Conservation (phyloP, 805 yeast species). For the Metschnikowia lochheadii region DNA sequence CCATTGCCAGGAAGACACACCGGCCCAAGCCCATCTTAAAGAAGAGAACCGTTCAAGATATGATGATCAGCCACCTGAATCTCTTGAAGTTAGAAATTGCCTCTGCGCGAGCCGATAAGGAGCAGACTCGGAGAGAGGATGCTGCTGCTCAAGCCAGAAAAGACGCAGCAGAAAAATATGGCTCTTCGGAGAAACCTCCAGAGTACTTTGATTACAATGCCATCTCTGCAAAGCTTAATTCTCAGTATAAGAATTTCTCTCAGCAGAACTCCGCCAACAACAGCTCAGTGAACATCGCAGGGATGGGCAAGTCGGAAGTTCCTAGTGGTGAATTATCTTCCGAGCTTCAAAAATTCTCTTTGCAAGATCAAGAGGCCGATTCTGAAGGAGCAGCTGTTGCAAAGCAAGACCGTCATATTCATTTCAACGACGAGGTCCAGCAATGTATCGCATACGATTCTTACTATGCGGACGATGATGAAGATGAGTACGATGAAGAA, state of each 20-base stretch:
- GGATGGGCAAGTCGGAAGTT: constrained; percentile 4
- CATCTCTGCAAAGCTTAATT: constrained; percentile 40
- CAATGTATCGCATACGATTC: constrained; percentile 79
- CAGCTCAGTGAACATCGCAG: constrained; percentile 22
- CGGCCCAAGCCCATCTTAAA: constrained; percentile 80
- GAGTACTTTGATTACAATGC: constrained; percentile 43
- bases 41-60: constrained; percentile 79
- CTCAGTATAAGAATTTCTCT: constrained; percentile 28
- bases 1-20: constrained; percentile 30
- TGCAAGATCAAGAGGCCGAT: background rate
- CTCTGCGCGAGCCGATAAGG: constrained; percentile 29
- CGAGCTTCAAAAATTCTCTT: constrained; percentile 4
- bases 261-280: constrained; percentile 33
- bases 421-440: constrained; percentile 89
- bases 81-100: constrained; percentile 40
- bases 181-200: constrained; percentile 23
- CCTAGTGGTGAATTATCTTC: constrained; percentile 5
- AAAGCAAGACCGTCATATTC: constrained; percentile 62
- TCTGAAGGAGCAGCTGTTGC: background rate
- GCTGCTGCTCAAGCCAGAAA: constrained; percentile 20
- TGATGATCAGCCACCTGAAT: constrained; percentile 61
- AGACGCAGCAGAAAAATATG: constrained; percentile 12
- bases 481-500: constrained; percentile 15
- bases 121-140: constrained; percentile 30
- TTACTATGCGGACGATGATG: constrained; percentile 10